Evolutionary conservation across 2,329 filamentous ascomycete genomes (phyloP), one percentile per base, ranked within the genome.

Genomic region (Teratosphaeria gauchensis): DNA sequence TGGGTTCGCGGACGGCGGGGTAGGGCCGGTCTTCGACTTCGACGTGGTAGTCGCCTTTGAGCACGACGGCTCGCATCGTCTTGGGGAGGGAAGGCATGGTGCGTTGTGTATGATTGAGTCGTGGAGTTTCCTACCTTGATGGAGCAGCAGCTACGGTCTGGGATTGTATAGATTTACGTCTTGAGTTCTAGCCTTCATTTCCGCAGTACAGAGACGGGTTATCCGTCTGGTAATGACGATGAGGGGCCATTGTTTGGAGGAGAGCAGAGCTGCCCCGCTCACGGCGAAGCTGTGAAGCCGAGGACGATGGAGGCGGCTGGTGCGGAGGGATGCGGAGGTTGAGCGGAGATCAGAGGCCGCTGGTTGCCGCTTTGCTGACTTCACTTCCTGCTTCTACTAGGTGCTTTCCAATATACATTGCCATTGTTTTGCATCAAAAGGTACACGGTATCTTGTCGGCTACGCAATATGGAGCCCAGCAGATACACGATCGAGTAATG

Each of bases 1-100:
- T 82, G 5, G 83, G 80, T 60, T 89, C 80, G 66, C 86, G 79
- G 63, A 96, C 80, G 64, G 83, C 82, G 1, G 92, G 92, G 12
- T 92, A 80, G 0, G 90, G 90, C 21, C 89, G 82, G 60, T 94
- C 84, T 75, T 95, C 87, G 58, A 96, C 75, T 0, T 82, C 86
- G 57, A 95, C 63, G 65, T 68, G 48, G 68, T 82, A 80, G 3
- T 88, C 87, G 1, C 87, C 90, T 62, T 92, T 86, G 76, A 96
- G 95, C 57, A 96, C 83, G 32, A 96, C 89, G 32, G 90, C 90
- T 73, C 89, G 88, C 92, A 96, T 96, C 0, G 82, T 89, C 59
- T 72, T 62, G 32, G 69, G 67, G 14, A 32, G 52, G 24, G 52
- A 53, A 32, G 65, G 60, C 59, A 60, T 61, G 51, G 28, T 60